Percentiles rank a stretch among this genome's conserved stretches.
These are phyloP conservation scores for Mayamaea pseudoterrestris DNA, from an alignment of 108 stramenopile species.

Conservation along the genomic window DNA sequence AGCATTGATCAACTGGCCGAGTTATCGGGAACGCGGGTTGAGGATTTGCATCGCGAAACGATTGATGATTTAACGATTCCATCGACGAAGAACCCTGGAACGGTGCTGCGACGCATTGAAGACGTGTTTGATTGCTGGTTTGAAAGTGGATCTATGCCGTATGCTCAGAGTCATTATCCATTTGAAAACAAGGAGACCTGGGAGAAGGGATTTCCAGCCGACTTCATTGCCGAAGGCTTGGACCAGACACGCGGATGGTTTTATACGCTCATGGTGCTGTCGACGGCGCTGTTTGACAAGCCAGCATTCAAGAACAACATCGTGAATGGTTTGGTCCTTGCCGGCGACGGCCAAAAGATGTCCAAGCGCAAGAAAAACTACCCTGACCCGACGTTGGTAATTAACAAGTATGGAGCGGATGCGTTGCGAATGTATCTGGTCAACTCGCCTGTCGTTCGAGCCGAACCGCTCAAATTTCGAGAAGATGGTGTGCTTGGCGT, in stretches of 20 bases:
- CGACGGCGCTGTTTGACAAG: conserved; percentile 95
- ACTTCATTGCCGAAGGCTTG: conserved; percentile 99
- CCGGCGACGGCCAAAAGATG: conserved; percentile 98
- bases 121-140: conserved; percentile 99
- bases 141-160: conserved; percentile 99
- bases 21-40: conserved; percentile 68
- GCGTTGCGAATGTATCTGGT: conserved; percentile 99
- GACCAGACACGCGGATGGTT: conserved; percentile 99
- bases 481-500: conserved; percentile 96
- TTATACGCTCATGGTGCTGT: conserved; percentile 99
- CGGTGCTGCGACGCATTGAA: conserved; percentile 79
- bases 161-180: conserved; percentile 99
- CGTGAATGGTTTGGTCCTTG: conserved; percentile 96
- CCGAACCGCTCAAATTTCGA: conserved; percentile 93
- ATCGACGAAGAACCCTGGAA: conserved; percentile 84
- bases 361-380: conserved; percentile 99
- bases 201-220: conserved; percentile 96
- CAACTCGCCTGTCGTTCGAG: conserved; percentile 98
- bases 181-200: conserved; percentile 97
- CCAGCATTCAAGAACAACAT: conserved; percentile 99
- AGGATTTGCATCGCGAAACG: conserved; percentile 92
- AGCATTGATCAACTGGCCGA: conserved; percentile 90
- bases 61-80: conserved; percentile 95
- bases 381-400: conserved; percentile 90
- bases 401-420: conserved; percentile 94